Evolutionary conservation across 2,329 filamentous ascomycete species (phyloP).

Genomic region (Ophiocordyceps camponoti-saundersi): DNA sequence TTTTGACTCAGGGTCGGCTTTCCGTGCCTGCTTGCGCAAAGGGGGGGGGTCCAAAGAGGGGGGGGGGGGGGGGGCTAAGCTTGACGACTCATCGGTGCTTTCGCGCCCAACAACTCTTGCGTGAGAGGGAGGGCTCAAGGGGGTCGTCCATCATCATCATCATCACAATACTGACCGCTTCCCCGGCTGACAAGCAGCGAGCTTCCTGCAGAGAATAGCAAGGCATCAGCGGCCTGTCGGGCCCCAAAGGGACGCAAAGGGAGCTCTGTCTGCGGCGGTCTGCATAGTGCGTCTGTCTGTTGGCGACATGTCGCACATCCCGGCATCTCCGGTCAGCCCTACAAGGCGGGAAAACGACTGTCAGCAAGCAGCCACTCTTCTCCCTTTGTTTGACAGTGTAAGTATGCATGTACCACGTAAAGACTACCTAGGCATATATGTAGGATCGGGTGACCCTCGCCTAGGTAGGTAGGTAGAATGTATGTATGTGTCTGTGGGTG

Average conservation of each 20-base stretch:
- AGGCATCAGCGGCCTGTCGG: too few species aligned
- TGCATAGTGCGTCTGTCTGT: too few species aligned
- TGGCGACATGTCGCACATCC: background rate
- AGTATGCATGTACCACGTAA: too few species aligned
- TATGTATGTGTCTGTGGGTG: too few species aligned
- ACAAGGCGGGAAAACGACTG: slow-evolving; percentile 1
- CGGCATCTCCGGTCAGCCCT: slow-evolving; percentile 3
- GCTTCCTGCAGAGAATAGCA: background rate
- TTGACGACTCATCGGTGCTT: background rate
- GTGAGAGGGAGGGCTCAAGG: background rate
- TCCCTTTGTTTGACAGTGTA: background rate
- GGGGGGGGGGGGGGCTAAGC: background rate
- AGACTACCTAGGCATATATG: too few species aligned
- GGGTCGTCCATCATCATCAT: background rate
- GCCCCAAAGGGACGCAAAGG: too few species aligned
- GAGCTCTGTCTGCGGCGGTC: too few species aligned
- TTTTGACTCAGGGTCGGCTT: too few species aligned
- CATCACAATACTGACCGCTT: background rate
- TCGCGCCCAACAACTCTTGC: background rate
- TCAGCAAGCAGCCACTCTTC: background rate
- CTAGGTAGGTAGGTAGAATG: too few species aligned
- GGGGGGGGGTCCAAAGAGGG: too few species aligned
- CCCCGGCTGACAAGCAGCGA: background rate
- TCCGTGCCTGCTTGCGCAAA: too few species aligned
- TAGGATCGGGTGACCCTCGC: too few species aligned